Evolutionary conservation across 352 stramenopile species (phyloP).

Genomic region (Globisporangium solare): DNA sequence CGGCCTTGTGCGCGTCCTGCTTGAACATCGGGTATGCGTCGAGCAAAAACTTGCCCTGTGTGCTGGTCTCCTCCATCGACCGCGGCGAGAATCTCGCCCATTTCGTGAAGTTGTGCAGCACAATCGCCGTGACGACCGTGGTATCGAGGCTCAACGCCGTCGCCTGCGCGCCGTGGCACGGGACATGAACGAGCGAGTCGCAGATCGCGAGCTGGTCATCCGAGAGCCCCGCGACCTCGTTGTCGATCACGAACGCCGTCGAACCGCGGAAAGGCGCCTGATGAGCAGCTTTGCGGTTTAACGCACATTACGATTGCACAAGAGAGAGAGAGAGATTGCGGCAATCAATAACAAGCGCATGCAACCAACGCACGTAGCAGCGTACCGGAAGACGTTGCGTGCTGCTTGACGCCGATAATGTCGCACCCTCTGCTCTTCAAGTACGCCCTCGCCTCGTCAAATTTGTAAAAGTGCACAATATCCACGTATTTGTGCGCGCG

Average conservation of each 20-base stretch:
- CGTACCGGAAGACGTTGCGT: slow-evolving; percentile 7
- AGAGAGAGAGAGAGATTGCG: too few relatives aligned
- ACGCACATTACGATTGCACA: too few relatives aligned
- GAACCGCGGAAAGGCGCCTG: slow-evolving; percentile 38
- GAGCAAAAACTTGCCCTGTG: slow-evolving; percentile 75
- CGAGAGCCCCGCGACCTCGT: slow-evolving; percentile 58
- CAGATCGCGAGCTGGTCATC: slow-evolving; percentile 59
- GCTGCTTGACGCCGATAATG: slow-evolving; percentile 45
- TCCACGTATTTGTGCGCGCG: slow-evolving; percentile 80
- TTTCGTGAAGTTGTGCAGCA: slow-evolving; percentile 62
- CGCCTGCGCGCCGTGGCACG: slow-evolving; percentile 41
- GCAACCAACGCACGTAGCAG: too few relatives aligned
- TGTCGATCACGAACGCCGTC: slow-evolving; percentile 73
- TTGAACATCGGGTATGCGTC: slow-evolving; percentile 53
- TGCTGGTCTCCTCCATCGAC: slow-evolving; percentile 52
- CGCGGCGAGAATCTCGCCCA: slow-evolving; percentile 58
- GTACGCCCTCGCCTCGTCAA: slow-evolving; percentile 49
- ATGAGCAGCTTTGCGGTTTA: slow-evolving; percentile 25
- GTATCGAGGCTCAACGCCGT: slow-evolving; percentile 41
- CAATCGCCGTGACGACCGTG: slow-evolving; percentile 59
- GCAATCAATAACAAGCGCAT: too few relatives aligned
- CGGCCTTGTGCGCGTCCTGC: slow-evolving; percentile 32
- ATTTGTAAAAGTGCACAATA: slow-evolving; percentile 68
- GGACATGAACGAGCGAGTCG: slow-evolving; percentile 59
- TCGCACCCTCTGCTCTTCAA: slow-evolving; percentile 50